phyloP scores from a whole-genome alignment of 2,329 filamentous ascomycete genomes.

The Cladosporium sp. region DNA sequence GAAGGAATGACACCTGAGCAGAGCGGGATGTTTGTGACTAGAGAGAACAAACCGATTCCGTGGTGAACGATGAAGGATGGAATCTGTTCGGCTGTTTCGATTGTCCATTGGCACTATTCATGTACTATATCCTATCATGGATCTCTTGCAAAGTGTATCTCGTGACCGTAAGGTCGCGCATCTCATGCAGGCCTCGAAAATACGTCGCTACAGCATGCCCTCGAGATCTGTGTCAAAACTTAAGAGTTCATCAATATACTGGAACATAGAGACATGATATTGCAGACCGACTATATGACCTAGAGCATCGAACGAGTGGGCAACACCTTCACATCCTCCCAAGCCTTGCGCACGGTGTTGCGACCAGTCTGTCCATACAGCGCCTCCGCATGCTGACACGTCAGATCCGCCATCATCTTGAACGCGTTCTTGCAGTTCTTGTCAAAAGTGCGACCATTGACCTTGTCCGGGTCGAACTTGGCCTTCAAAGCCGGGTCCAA shows the following conservation, averaged over 20 bases:
- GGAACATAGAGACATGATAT: neutral
- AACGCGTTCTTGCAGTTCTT: slow-evolving; percentile 9
- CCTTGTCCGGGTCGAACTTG: neutral
- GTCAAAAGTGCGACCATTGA: neutral
- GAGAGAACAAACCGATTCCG: slow-evolving; percentile 16
- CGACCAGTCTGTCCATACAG: slow-evolving; percentile 1
- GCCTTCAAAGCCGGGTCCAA: neutral
- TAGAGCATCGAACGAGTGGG: slow-evolving; percentile 1
- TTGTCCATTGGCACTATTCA: neutral
- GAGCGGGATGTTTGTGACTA: slow-evolving; percentile 19
- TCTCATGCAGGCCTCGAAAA: neutral
- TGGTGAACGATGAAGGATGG: neutral
- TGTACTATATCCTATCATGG: too few species aligned
- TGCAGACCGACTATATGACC: neutral
- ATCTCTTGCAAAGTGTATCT: too few species aligned
- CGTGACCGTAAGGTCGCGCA: too few species aligned
- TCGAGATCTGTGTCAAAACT: neutral
- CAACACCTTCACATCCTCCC: slow-evolving; percentile 7
- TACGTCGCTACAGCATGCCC: neutral
- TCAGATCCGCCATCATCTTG: slow-evolving; percentile 8
- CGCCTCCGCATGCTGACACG: neutral
- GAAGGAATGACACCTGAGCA: slow-evolving; percentile 10
- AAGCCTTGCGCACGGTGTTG: slow-evolving; percentile 1
- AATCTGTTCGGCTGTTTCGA: neutral
- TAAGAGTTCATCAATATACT: too few species aligned